These are phyloP conservation scores for Voacanga thouarsii DNA, from an alignment of 257 asterid genomes.

Conservation along the genomic window DNA sequence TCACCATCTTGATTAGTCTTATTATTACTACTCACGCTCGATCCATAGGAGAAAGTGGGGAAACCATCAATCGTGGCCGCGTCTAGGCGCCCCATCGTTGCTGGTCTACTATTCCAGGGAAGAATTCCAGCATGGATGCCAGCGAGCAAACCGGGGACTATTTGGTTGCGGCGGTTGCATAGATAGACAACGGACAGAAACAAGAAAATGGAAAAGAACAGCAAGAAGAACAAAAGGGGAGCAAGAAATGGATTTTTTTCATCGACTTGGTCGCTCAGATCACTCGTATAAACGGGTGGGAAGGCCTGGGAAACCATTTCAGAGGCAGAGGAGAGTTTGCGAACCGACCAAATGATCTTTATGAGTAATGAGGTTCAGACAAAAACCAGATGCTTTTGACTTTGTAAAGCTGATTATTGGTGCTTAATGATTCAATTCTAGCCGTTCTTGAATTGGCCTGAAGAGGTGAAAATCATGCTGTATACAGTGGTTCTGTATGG, in stretches of 20 bases:
- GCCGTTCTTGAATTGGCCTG: neutral
- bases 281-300: slow-evolving; percentile 28
- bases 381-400: neutral
- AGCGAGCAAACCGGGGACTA: neutral
- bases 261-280: slow-evolving; percentile 18
- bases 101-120: neutral
- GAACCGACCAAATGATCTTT: neutral
- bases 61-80: slow-evolving; percentile 32
- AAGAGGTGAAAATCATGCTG: neutral
- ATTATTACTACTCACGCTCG: neutral
- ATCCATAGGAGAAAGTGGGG: slow-evolving; percentile 32
- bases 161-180: slow-evolving; percentile 23
- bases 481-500: neutral
- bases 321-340: neutral
- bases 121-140: neutral
- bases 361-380: neutral
- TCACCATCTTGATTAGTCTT: slow-evolving; percentile 11
- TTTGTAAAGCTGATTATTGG: neutral
- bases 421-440: neutral
- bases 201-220: slow-evolving; percentile 29
- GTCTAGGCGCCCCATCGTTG: slow-evolving; percentile 30
- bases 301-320: slow-evolving; percentile 34
- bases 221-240: slow-evolving; percentile 29
- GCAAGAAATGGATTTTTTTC: slow-evolving; percentile 29
- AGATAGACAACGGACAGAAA: slow-evolving; percentile 29